Base-by-base conservation (phyloP, 345 rosid genomes). In the Pelargonium nanum region DNA sequence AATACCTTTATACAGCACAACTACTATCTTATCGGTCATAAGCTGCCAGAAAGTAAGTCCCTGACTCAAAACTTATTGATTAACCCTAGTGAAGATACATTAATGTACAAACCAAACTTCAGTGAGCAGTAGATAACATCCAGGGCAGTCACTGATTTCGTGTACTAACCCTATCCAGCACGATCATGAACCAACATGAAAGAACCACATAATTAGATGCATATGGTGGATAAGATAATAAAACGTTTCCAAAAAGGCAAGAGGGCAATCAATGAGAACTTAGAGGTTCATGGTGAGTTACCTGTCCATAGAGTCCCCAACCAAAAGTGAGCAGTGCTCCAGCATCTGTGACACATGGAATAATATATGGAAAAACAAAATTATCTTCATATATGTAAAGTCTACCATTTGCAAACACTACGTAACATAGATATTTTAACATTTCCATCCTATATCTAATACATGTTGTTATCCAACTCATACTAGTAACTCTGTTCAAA, bases 251-350 rank as follows among this genome's bases (percentile, higher is more conserved):
- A n/a, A n/a, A n/a, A n/a, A n/a, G n/a, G 6, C 19, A 28, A 44
- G 24, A 59, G 26, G 5, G 28, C 23, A 13, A 21, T 10, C 26
- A 9, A 61, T 22, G 17, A 53, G 32, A 16, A 61, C 19, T 6
- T 24, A 48, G 64, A 40, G 10, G 32, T 25, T 53, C 59, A 6
- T 21, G n/a, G 22, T 24, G 67, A 59, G 53, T 80, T 70, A 90
- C 99, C 99, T 94, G 99, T 76, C 99, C 97, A 63, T 94, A 90
- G 68, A 88, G 95, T 64, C 99, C 97, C 99, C 99, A 94, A 34
- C 99, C 99, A 75, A 94, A 94, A n/a, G 96, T 78, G 59, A 94
- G 89, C 12, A 94, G 66, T 13, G 91, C 96, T 55, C 99, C 99
- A 66, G 96, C 88, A 84, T 94, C 99, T 93, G 86, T 53, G 65